Evolutionary conservation across 208 protist species (phyloP), one percentile per base, ranked within the genome.

Genomic region (Trypanosoma melophagium): DNA sequence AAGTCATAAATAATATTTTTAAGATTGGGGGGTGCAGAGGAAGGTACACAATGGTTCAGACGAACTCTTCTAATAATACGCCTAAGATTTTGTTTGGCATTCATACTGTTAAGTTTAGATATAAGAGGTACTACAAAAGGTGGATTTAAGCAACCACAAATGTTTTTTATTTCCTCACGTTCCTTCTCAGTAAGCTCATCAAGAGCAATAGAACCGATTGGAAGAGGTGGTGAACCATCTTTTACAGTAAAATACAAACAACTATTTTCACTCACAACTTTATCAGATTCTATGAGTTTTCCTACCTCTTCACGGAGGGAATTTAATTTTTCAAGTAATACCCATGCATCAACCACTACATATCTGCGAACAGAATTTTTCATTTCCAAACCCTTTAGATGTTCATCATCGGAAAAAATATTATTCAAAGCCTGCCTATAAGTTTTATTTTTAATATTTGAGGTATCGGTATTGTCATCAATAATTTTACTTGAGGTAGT

Each of bases 181-280:
- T 61, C 55, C n/a, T 21, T 24, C 8, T 55, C 12, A 0, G 52
- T 61, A 41, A 69, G 44, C 24, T 69, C 64, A 54, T 53, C 8
- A 28, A 47, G 40, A 8, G n/a, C 53, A 31, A 69, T 69, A 60
- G 54, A 54, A 10, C 42, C 64, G 51, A 61, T 60, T 17, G 44
- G 64, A 38, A 69, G 16, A 61, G 64, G 55, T 50, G 24, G 0
- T 60, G 21, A n/a, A 55, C 21, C 53, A 17, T 61, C 25, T 35
- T 69, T 22, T 38, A 44, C 64, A 24, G 22, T 45, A 54, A 69
- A 69, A 49, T 69, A 69, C 54, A 62, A 35, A 54, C 13, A 62
- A 49, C 38, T 54, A 47, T 61, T 55, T 69, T 69, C 17, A 35
- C 53, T 19, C 7, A 19, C 35, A 16, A 61, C 4, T 31, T 55